Evolutionary conservation across 345 rosid species (phyloP).

Genomic region (Salix dunnii): DNA sequence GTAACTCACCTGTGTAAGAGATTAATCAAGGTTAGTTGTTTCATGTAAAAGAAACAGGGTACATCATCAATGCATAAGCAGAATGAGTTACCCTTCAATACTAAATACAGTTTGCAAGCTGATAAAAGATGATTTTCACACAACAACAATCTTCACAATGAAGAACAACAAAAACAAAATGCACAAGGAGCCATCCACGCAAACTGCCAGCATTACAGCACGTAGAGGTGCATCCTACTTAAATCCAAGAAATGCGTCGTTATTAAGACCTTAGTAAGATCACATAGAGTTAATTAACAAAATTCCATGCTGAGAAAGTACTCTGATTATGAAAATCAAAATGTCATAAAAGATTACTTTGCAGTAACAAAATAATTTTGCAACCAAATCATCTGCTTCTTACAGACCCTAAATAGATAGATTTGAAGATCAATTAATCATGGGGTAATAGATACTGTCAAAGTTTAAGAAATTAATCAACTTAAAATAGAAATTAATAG

Average conservation of each 20-base stretch:
- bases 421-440: background rate
- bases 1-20: slow-evolving; percentile 7
- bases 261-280: background rate
- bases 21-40: background rate
- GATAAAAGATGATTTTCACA: background rate
- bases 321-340: background rate
- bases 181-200: background rate
- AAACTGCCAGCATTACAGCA: background rate
- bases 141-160: background rate
- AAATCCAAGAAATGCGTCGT: background rate
- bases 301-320: too few species aligned
- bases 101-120: background rate
- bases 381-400: background rate
- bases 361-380: background rate
- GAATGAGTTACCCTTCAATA: background rate
- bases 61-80: background rate
- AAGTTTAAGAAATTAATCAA: background rate
- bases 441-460: background rate
- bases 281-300: background rate
- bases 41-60: background rate
- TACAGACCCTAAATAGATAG: background rate
- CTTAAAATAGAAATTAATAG: background rate
- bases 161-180: background rate
- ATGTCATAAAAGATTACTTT: background rate
- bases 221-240: background rate